phyloP scores from a whole-genome alignment of 352 stramenopile genomes.

The Globisporangium takayamanum region DNA sequence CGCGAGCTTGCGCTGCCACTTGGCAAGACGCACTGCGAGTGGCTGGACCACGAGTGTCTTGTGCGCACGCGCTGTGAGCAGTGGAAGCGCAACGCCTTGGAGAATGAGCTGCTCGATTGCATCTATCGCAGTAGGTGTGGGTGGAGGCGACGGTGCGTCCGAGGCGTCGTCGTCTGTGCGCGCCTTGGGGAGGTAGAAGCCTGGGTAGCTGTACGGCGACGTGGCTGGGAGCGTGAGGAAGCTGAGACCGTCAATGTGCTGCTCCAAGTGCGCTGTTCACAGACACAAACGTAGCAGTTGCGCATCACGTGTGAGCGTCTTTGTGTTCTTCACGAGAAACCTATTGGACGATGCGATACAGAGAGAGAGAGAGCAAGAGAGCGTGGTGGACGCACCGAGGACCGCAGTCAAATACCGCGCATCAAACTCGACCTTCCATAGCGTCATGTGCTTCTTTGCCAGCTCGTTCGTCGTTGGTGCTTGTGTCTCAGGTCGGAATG shows the following conservation, averaged over 20 bases:
- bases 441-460: slow-evolving; percentile 15
- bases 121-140: neutral
- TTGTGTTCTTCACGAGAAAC: too few relatives aligned
- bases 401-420: slow-evolving; percentile 49
- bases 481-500: neutral
- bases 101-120: slow-evolving; percentile 18
- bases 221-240: slow-evolving; percentile 36
- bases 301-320: neutral
- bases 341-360: neutral
- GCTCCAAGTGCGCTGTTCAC: slow-evolving; percentile 36
- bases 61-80: slow-evolving; percentile 10
- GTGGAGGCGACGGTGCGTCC: neutral
- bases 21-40: slow-evolving; percentile 24
- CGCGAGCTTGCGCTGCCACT: slow-evolving; percentile 35
- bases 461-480: neutral
- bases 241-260: slow-evolving; percentile 27
- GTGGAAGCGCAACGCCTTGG: slow-evolving; percentile 37
- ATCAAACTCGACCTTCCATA: slow-evolving; percentile 80
- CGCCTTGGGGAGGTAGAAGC: slow-evolving; percentile 46
- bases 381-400: slow-evolving; percentile 30
- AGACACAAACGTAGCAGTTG: neutral
- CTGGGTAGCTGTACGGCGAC: slow-evolving; percentile 42
- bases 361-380: neutral
- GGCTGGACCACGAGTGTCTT: slow-evolving; percentile 15
- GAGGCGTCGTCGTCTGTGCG: slow-evolving; percentile 14